Evolutionary conservation across 768 basidiomycete species (phyloP), one percentile per base, ranked within the genome.

Genomic region (Kwoniella sp.): DNA sequence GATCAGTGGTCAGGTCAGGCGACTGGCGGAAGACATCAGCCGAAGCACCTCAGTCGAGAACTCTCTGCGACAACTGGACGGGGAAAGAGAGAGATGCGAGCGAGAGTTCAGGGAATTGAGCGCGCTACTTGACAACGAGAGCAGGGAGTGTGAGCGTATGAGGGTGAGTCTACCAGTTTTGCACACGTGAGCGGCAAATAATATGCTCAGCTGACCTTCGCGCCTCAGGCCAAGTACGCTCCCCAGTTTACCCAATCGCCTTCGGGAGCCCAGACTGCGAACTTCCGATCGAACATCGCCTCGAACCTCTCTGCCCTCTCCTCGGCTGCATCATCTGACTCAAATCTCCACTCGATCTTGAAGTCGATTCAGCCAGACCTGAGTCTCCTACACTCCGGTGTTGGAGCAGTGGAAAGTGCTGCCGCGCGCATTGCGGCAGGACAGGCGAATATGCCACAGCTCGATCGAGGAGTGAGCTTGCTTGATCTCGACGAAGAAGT

Each of bases 211-310:
- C 26, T 15, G 25, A 20, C n/a, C n/a, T 7, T 17, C 13, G 41
- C 23, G 31, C 2, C 64, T 25, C 57, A 83, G 74, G 89, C 93
- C 73, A 90, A 90, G 79, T 94, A 92, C 79, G 89, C 89, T 30
- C 89, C 93, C 70, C 79, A 86, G 29, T 97, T 92, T 89, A 88
- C 89, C 8, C 94, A 96, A 80, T 85, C 86, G 9, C 94, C 95
- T 0, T 89, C 89, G 4, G 88, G 91, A 0, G 84, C 86, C 1
- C 81, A 88, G 63, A 90, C 89, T 50, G 89, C 90, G 78, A 81
- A 84, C 5, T 79, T 90, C 61, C 84, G 93, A 15, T 86, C 87
- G 66, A 92, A 93, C 75, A 81, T 97, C 60, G 92, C 92, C 79
- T 84, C 87, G 11, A 90, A 92, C 70, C 79, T 86, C 23, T 83